A percentile compares a stretch with the other conserved stretches of the same genome.
Conservation (phyloP, 164 flowering plant genomes). For the Berberis vulgaris region DNA sequence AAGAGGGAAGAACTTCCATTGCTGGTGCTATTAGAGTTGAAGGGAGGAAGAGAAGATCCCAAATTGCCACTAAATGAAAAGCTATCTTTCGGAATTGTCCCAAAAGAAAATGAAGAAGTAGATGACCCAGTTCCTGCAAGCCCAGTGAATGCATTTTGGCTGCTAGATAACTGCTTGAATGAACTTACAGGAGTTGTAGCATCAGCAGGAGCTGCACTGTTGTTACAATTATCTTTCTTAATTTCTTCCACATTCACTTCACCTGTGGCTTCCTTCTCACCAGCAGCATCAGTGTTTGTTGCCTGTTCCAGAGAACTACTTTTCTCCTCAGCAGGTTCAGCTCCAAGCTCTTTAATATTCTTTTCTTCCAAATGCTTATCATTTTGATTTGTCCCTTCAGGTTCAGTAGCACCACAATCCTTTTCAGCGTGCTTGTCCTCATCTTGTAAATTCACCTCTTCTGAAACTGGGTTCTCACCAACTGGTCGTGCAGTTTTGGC, state of each 20-base stretch:
- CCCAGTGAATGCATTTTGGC: slow-evolving; percentile 87
- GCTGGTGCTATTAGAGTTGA: slow-evolving; percentile 39
- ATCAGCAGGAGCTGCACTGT: slow-evolving; percentile 20
- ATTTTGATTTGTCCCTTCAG: slow-evolving; percentile 6
- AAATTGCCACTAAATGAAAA: slow-evolving; percentile 14
- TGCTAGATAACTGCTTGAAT: slow-evolving; percentile 76
- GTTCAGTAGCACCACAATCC: slow-evolving; percentile 6
- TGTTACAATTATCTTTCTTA: slow-evolving; percentile 19
- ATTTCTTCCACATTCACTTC: slow-evolving; percentile 7
- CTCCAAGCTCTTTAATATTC: slow-evolving; percentile 18
- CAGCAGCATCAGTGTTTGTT: slow-evolving; percentile 6
- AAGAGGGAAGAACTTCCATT: slow-evolving; percentile 67
- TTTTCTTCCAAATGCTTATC: slow-evolving; percentile 25
- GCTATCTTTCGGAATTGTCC: no score
- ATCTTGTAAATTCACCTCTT: slow-evolving; percentile 18
- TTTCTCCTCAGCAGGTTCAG: slow-evolving; percentile 26
- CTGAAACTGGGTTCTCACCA: slow-evolving; percentile 22
- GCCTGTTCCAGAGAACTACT: slow-evolving; percentile 8
- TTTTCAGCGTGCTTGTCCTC: slow-evolving; percentile 17
- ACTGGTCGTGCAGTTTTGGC: slow-evolving; percentile 2
- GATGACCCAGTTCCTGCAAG: slow-evolving; percentile 86
- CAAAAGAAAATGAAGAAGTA: slow-evolving; percentile 59
- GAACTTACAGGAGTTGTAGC: slow-evolving; percentile 48
- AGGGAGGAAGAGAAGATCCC: slow-evolving; percentile 30
- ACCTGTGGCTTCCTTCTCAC: slow-evolving; percentile 7